Evolutionary conservation across 306 rosid species (phyloP).

Genomic region (Sophora flavescens): DNA sequence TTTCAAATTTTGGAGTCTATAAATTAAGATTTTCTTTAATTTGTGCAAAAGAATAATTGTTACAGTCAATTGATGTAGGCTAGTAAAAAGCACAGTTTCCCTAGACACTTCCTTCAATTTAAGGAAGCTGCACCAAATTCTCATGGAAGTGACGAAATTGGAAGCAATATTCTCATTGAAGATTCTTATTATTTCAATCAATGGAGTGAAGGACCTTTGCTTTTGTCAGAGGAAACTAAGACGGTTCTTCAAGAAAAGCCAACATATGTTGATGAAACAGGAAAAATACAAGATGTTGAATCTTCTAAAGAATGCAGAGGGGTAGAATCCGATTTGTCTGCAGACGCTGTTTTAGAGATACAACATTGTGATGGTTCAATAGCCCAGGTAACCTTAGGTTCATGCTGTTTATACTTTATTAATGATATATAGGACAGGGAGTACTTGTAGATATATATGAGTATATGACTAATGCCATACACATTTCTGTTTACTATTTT

Average conservation of each 20-base stretch:
- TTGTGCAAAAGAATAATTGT: constrained; percentile 37
- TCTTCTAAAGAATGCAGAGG: constrained; percentile 28
- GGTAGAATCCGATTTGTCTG: neutral
- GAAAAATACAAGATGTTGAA: constrained; percentile 10
- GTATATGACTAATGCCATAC: too few relatives aligned
- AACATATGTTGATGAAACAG: constrained; percentile 6
- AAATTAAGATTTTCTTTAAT: constrained; percentile 1
- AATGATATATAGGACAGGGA: neutral
- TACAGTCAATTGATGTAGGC: constrained; percentile 48
- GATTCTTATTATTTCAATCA: constrained; percentile 36
- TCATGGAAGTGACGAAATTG: neutral
- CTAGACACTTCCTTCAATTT: constrained; percentile 67
- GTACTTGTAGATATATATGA: neutral
- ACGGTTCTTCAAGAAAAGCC: neutral
- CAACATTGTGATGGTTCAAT: constrained; percentile 37
- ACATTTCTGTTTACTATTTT: too few relatives aligned
- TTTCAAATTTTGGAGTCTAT: neutral
- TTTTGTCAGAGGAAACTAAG: constrained; percentile 7
- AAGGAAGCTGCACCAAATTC: constrained; percentile 54
- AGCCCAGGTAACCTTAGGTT: constrained; percentile 41
- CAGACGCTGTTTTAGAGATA: neutral
- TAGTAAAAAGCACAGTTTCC: constrained; percentile 51
- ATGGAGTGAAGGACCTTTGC: neutral
- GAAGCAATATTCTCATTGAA: constrained; percentile 31
- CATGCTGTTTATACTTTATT: neutral